Conservation (phyloP, 2,329 filamentous ascomycete species). For the Alternaria conjuncta region DNA sequence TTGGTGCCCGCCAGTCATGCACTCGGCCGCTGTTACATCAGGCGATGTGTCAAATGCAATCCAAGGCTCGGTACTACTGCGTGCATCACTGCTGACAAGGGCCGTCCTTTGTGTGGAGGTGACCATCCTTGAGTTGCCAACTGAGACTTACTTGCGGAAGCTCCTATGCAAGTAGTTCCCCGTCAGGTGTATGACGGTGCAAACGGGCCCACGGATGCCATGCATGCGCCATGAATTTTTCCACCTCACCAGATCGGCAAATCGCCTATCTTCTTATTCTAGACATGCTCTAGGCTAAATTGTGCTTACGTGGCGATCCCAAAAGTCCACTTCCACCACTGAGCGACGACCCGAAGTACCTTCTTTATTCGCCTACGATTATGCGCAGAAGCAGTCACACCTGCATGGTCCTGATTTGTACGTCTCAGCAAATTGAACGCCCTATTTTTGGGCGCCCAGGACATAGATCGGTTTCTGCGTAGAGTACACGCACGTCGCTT, state of each 20-base stretch:
- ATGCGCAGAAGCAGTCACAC: slow-evolving; percentile 23
- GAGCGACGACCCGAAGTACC: slow-evolving; percentile 14
- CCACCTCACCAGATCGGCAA: slow-evolving; percentile 21
- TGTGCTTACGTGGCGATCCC: slow-evolving; percentile 23
- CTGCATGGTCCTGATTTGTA: slow-evolving; percentile 22
- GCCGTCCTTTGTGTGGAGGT: neutral
- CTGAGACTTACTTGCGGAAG: slow-evolving; percentile 3
- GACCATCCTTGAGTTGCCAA: slow-evolving; percentile 1
- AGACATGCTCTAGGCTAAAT: slow-evolving; percentile 20
- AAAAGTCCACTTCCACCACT: slow-evolving; percentile 16
- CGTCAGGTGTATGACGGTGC: slow-evolving; percentile 25
- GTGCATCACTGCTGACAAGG: slow-evolving; percentile 16
- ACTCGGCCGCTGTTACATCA: slow-evolving; percentile 20
- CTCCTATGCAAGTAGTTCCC: slow-evolving; percentile 11
- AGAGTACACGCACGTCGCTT: slow-evolving; percentile 19
- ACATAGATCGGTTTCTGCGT: slow-evolving; percentile 25
- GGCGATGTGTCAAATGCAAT: slow-evolving; percentile 21
- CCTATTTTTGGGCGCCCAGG: slow-evolving; percentile 30
- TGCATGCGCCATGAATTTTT: slow-evolving; percentile 18
- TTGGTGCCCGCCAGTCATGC: slow-evolving; percentile 21
- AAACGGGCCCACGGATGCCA: slow-evolving; percentile 14
- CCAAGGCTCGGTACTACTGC: slow-evolving; percentile 16
- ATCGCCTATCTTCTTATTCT: slow-evolving; percentile 17
- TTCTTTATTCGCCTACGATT: slow-evolving; percentile 18
- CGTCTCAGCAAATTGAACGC: slow-evolving; percentile 20